Base-by-base conservation (phyloP, 768 basidiomycete species). In the Rhodotorula kratochvilovae region DNA sequence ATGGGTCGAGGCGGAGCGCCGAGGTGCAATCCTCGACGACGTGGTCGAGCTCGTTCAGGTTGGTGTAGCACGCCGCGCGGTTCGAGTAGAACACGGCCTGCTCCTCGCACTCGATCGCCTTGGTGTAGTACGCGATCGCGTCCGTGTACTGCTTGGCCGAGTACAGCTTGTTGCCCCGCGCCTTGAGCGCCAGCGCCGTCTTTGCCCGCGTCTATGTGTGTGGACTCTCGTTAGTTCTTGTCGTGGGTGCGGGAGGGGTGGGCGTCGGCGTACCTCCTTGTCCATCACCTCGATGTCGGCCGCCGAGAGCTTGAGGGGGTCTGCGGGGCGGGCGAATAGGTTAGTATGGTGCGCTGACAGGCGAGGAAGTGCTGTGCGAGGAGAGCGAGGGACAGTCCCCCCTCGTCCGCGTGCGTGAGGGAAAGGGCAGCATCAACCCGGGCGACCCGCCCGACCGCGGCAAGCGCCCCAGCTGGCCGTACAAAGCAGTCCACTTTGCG, bases 21-120 rank as follows among this genome's bases (percentile, higher is more conserved):
- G 86, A 85, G 77, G 96, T 87, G 79, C 96, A 98, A 81, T 99
- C 95, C 59, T 84, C 83, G 27, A 98, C 85, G 68, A 91, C 93
- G 33, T 85, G 84, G 17, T 92, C 90, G 80, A 88, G 84, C 76
- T 92, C 85, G 63, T 84, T 82, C 84, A 94, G 87, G 84, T 95
- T 93, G 80, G 95, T 86, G 81, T 94, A 96, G 81, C 95, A 97
- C 71, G 96, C 96, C 51, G 95, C 96, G 62, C 96, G 88, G 81
- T 99, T 99, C 81, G 90, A 91, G 85, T 88, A 97, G 82, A 89
- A 99, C 43, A 97, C 91, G 39, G 96, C 88, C 79, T 79, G 78
- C 61, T 79, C 69, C 17, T 78, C 76, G 65, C 82, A 81, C 66
- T 82, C 81, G 77, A 84, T 83, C n/a, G 83, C 83, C 76, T 83